phyloP scores from a whole-genome alignment of 345 rosid genomes.

The Hypericum androsaemum region DNA sequence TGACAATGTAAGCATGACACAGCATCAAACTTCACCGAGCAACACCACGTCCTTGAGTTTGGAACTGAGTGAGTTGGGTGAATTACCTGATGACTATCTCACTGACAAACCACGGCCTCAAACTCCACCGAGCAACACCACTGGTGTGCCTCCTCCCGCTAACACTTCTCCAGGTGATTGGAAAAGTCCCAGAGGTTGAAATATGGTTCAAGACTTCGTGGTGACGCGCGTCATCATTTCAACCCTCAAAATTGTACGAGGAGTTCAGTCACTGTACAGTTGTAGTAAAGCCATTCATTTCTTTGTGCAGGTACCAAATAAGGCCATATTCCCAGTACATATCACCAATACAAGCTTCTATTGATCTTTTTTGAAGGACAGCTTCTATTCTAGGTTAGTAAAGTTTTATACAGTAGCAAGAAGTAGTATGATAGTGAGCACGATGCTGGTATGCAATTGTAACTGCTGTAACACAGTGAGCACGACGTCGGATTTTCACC shows the following conservation, averaged over 20 bases:
- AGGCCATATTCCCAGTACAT: slow-evolving; percentile 26
- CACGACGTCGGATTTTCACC: too few species aligned
- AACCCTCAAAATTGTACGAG: too few species aligned
- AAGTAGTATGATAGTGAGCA: neutral
- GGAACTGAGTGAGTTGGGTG: too few species aligned
- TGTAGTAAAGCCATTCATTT: slow-evolving; percentile 4
- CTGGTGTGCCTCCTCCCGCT: slow-evolving; percentile 29
- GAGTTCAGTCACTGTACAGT: slow-evolving; percentile 25
- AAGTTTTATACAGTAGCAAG: slow-evolving; percentile 12
- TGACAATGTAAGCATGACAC: slow-evolving; percentile 30
- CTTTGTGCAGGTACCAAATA: slow-evolving; percentile 11
- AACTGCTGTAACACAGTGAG: too few species aligned
- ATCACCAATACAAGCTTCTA: neutral
- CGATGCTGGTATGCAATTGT: too few species aligned
- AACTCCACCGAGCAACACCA: too few species aligned
- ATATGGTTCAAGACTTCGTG: too few species aligned
- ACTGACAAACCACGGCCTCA: too few species aligned
- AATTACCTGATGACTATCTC: too few species aligned
- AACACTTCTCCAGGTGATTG: slow-evolving; percentile 24
- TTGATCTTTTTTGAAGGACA: too few species aligned
- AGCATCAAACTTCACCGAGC: slow-evolving; percentile 49
- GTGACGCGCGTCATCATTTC: too few species aligned
- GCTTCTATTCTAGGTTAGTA: slow-evolving; percentile 4
- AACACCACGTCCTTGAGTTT: slow-evolving; percentile 7
- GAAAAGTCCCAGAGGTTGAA: neutral